These are phyloP conservation scores for Vickermania spadyakhi DNA, from an alignment of 208 protist genomes.

Conservation along the genomic window DNA sequence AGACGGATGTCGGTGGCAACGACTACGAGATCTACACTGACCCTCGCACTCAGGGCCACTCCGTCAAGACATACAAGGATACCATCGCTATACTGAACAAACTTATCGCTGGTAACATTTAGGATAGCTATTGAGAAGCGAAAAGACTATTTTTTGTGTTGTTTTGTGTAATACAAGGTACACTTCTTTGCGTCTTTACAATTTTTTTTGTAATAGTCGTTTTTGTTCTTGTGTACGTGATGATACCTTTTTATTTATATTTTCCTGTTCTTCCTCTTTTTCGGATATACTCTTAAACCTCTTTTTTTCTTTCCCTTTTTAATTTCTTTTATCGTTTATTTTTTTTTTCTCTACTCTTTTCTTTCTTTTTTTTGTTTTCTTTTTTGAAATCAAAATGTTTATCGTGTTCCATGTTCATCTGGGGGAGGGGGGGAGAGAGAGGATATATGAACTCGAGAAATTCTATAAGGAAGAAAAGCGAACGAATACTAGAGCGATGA, in stretches of 20 bases:
- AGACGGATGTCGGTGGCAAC: conserved; percentile 98
- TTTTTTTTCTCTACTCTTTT: conserved; percentile 11
- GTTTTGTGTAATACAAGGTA: neutral
- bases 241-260: no score
- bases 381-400: conserved; percentile 2
- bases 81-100: conserved; percentile 89
- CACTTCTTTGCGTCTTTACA: conserved; percentile 7
- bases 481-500: no score
- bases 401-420: neutral
- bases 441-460: no score
- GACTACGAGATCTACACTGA: conserved; percentile 99
- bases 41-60: conserved; percentile 87
- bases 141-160: neutral
- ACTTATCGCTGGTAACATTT: conserved; percentile 31
- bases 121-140: neutral
- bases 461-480: no score
- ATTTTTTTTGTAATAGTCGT: neutral
- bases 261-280: neutral
- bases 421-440: neutral
- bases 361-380: conserved; percentile 7
- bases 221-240: conserved; percentile 3
- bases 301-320: conserved; percentile 10
- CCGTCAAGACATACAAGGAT: conserved; percentile 93
- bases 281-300: neutral
- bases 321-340: neutral